Conservation (phyloP, 2,329 filamentous ascomycete genomes). For the Fusarium palustre region DNA sequence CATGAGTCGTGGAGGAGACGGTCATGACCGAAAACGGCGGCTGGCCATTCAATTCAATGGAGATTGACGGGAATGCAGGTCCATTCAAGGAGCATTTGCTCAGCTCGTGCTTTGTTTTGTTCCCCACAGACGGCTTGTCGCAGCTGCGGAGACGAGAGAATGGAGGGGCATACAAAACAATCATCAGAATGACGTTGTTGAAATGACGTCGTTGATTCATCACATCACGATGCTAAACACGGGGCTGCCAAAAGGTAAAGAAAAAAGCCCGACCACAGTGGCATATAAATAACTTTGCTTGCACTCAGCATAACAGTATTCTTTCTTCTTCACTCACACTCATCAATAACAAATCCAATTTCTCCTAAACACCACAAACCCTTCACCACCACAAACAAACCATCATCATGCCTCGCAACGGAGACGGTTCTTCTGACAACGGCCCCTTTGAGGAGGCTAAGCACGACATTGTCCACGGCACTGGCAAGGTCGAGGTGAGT, state of each 20-base stretch:
- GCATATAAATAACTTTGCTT: slow-evolving; percentile 33
- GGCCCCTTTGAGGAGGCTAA: slow-evolving; percentile 55
- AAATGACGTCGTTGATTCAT: slow-evolving; percentile 41
- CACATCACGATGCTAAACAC: slow-evolving; percentile 35
- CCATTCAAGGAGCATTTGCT: slow-evolving; percentile 29
- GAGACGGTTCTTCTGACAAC: slow-evolving; percentile 62
- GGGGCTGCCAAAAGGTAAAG: neutral
- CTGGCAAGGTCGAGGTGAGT: slow-evolving; percentile 54
- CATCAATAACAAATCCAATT: slow-evolving; percentile 8
- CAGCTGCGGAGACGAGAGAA: slow-evolving; percentile 16
- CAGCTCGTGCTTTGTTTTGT: slow-evolving; percentile 6
- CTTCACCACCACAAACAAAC: slow-evolving; percentile 5
- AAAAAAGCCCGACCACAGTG: neutral
- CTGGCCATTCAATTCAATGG: slow-evolving; percentile 1
- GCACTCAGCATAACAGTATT: neutral
- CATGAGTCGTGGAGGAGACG: slow-evolving; percentile 4
- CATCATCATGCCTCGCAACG: slow-evolving; percentile 62
- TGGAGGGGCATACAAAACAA: slow-evolving; percentile 7
- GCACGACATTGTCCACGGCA: slow-evolving; percentile 60
- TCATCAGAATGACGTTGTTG: slow-evolving; percentile 35
- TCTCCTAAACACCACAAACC: slow-evolving; percentile 4
- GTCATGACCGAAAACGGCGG: slow-evolving; percentile 6
- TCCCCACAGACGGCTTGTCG: slow-evolving; percentile 27
- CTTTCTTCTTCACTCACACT: slow-evolving; percentile 6
- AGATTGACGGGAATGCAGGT: slow-evolving; percentile 24